phyloP scores from a whole-genome alignment of 108 stramenopile genomes.

The Aurantiochytrium sp. region DNA sequence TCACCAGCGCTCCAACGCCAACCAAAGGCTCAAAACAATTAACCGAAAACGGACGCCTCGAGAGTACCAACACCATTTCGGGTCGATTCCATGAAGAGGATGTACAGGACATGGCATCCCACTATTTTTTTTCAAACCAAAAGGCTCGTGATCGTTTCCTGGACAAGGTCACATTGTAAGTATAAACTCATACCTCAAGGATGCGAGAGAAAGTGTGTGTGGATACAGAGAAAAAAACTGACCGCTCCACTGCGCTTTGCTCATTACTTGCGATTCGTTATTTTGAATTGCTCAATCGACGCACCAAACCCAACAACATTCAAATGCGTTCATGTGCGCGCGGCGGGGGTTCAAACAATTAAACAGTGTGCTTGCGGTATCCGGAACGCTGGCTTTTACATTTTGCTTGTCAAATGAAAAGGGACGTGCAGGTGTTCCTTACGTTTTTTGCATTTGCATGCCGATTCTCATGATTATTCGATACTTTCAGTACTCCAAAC shows the following conservation, averaged over 20 bases:
- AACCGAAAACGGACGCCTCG: too few species aligned
- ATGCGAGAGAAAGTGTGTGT: neutral
- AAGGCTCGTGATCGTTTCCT: neutral
- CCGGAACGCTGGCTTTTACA: neutral
- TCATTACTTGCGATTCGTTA: neutral
- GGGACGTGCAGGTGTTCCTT: neutral
- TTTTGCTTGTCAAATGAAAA: neutral
- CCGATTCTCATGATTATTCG: neutral
- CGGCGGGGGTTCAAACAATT: too few species aligned
- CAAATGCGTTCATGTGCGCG: too few species aligned
- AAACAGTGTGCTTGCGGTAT: neutral
- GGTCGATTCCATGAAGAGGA: neutral
- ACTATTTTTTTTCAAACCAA: neutral
- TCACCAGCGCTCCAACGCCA: too few species aligned
- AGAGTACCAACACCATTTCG: neutral
- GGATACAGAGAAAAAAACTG: neutral
- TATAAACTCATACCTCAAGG: neutral
- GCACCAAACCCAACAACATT: too few species aligned
- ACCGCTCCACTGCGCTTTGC: neutral
- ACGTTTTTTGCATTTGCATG: neutral
- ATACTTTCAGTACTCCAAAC: neutral
- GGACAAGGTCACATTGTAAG: conserved; percentile 15
- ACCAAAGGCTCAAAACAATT: too few species aligned
- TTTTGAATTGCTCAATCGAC: too few species aligned
- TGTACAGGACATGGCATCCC: neutral